These are phyloP conservation scores for Pulchroboletus neoregius DNA, from an alignment of 1,284 basidiomycete genomes.

Conservation along the genomic window DNA sequence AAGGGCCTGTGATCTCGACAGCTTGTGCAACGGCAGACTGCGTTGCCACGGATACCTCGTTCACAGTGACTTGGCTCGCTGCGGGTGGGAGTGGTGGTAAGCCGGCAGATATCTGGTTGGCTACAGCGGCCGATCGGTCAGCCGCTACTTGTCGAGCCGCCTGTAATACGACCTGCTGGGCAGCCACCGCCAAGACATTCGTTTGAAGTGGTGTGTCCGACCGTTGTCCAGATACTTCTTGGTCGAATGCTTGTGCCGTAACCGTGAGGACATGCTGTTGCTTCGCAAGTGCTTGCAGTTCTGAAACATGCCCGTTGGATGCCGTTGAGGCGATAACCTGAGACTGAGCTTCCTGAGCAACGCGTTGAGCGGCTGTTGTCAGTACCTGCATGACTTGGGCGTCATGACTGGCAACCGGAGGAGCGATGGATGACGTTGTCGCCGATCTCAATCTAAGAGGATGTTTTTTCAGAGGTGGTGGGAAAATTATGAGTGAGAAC, in stretches of 20 bases:
- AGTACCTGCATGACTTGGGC: conserved; percentile 71
- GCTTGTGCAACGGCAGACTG: conserved; percentile 48
- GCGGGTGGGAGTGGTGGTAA: conserved; percentile 37
- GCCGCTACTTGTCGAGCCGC: conserved; percentile 67
- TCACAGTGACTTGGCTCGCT: conserved; percentile 64
- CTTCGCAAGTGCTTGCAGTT: conserved; percentile 65
- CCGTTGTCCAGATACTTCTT: conserved; percentile 54
- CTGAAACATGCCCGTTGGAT: conserved; percentile 43
- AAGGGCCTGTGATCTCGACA: conserved; percentile 38
- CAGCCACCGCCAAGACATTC: conserved; percentile 59
- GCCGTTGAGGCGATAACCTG: conserved; percentile 52
- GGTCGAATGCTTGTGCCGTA: conserved; percentile 71
- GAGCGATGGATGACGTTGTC: conserved; percentile 19
- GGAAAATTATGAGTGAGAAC: conserved; percentile 13
- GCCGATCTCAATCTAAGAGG: conserved; percentile 28
- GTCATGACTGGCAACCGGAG: conserved; percentile 38
- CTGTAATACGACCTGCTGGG: conserved; percentile 73
- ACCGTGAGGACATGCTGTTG: conserved; percentile 76
- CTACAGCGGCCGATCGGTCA: conserved; percentile 46
- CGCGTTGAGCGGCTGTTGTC: conserved; percentile 68
- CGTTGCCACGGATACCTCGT: conserved; percentile 72
- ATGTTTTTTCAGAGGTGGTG: conserved; percentile 7
- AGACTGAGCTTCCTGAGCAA: conserved; percentile 67
- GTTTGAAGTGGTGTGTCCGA: conserved; percentile 43
- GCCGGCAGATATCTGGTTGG: conserved; percentile 39